Percentiles rank a stretch among this genome's conserved stretches.
Evolutionary conservation across 1,284 basidiomycete species (phyloP).

Genomic region (Malassezia brasiliensis): DNA sequence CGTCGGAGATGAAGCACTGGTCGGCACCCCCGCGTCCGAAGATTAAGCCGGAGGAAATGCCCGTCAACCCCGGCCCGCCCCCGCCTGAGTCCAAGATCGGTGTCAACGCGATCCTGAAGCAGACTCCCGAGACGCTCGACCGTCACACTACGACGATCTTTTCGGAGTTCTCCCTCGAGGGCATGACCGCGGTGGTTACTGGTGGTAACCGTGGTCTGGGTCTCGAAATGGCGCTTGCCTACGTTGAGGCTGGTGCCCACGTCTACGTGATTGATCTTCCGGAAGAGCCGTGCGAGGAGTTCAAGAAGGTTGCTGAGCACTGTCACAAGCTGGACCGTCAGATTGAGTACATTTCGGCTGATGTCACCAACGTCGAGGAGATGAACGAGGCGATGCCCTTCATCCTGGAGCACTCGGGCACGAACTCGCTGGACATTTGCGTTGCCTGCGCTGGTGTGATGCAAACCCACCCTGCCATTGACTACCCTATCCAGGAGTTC

Average conservation of each 20-base stretch:
- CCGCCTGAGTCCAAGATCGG: slow-evolving; percentile 44
- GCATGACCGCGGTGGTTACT: slow-evolving; percentile 59
- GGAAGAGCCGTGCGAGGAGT: slow-evolving; percentile 59
- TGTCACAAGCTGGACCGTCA: slow-evolving; percentile 59
- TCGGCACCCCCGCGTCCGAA: slow-evolving; percentile 1
- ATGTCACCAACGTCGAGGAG: slow-evolving; percentile 56
- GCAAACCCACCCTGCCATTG: slow-evolving; percentile 58
- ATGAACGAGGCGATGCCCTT: slow-evolving; percentile 46
- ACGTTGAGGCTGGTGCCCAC: slow-evolving; percentile 66
- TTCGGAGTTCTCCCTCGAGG: slow-evolving; percentile 64
- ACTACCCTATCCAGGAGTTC: slow-evolving; percentile 64
- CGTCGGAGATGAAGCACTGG: slow-evolving; percentile 8
- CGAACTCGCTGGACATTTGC: slow-evolving; percentile 61
- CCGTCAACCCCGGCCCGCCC: slow-evolving; percentile 36
- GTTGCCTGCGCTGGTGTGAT: slow-evolving; percentile 69
- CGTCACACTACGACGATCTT: slow-evolving; percentile 52
- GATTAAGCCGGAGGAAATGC: slow-evolving; percentile 2
- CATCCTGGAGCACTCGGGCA: slow-evolving; percentile 42
- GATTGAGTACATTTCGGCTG: slow-evolving; percentile 49
- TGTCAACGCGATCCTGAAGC: slow-evolving; percentile 40
- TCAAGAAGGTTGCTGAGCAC: slow-evolving; percentile 50
- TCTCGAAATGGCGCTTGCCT: slow-evolving; percentile 67
- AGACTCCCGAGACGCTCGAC: slow-evolving; percentile 32
- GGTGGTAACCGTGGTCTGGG: slow-evolving; percentile 67
- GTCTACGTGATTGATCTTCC: slow-evolving; percentile 71